Percentiles rank a stretch among this genome's conserved stretches.
These are phyloP conservation scores for Chytriomyces hyalinus DNA, from an alignment of 192 early-diverging fungal genomes.

Conservation along the genomic window DNA sequence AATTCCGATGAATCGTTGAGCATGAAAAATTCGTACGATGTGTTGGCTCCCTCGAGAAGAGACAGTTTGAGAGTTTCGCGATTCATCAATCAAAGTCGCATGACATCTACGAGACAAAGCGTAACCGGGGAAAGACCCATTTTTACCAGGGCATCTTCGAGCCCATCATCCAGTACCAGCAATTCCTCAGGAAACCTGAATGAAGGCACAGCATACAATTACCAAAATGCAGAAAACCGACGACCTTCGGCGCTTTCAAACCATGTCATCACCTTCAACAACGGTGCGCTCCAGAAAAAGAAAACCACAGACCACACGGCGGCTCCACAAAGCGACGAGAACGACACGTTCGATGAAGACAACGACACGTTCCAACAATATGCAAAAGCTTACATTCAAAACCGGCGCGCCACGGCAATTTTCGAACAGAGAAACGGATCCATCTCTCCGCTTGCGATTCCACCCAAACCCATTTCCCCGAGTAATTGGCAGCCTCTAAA, in stretches of 20 bases:
- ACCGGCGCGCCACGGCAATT: neutral
- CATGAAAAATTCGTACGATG: too few relatives aligned
- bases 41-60: too few relatives aligned
- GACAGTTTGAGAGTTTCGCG: too few relatives aligned
- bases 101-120: too few relatives aligned
- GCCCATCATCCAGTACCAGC: too few relatives aligned
- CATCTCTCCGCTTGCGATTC: neutral
- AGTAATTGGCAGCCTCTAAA: neutral
- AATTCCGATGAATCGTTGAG: too few relatives aligned
- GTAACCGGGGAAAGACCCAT: too few relatives aligned
- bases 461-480: neutral
- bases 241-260: neutral
- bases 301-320: neutral
- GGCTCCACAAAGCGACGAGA: neutral
- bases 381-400: neutral
- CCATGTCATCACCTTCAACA: slow-evolving; percentile 10
- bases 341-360: neutral
- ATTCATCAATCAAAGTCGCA: too few relatives aligned
- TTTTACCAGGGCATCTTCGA: too few relatives aligned
- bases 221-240: too few relatives aligned
- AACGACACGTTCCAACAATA: neutral
- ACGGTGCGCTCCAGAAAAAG: neutral
- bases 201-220: too few relatives aligned
- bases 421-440: neutral
- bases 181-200: too few relatives aligned